phyloP scores from a whole-genome alignment of 108 stramenopile species.

The Fragilaria crotonensis region DNA sequence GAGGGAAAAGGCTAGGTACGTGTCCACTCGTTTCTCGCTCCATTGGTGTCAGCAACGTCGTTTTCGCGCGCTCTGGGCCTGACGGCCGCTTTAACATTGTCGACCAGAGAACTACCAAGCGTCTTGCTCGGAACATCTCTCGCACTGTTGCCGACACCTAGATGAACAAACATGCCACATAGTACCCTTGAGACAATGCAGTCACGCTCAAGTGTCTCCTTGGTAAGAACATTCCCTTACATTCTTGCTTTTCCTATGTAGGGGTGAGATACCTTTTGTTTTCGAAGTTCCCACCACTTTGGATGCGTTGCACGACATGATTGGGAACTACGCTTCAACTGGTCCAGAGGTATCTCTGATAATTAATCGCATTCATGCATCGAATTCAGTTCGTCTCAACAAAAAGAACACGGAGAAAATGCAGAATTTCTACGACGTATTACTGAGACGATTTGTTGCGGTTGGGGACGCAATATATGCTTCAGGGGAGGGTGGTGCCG shows the following conservation, averaged over 20 bases:
- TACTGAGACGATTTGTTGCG: slow-evolving; percentile 81
- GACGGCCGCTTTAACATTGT: slow-evolving; percentile 11
- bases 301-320: slow-evolving; percentile 83
- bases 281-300: slow-evolving; percentile 87
- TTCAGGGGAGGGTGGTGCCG: slow-evolving; percentile 68
- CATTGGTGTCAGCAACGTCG: slow-evolving; percentile 10
- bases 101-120: slow-evolving; percentile 21
- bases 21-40: slow-evolving; percentile 4
- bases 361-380: slow-evolving; percentile 71
- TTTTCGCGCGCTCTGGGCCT: slow-evolving; percentile 4
- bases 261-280: slow-evolving; percentile 82
- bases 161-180: slow-evolving; percentile 48
- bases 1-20: slow-evolving; percentile 69
- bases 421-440: slow-evolving; percentile 93
- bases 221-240: slow-evolving; percentile 59
- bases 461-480: slow-evolving; percentile 77
- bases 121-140: slow-evolving; percentile 40
- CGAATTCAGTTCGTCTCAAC: slow-evolving; percentile 79
- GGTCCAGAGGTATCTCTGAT: slow-evolving; percentile 75
- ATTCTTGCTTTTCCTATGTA: slow-evolving; percentile 14
- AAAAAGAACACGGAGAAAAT: slow-evolving; percentile 83
- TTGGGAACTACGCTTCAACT: slow-evolving; percentile 67
- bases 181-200: slow-evolving; percentile 57
- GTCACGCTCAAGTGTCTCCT: slow-evolving; percentile 79
- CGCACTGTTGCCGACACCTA: slow-evolving; percentile 28